Conservation (phyloP, 192 early-diverging fungal species). For the Coemansia sp. region DNA sequence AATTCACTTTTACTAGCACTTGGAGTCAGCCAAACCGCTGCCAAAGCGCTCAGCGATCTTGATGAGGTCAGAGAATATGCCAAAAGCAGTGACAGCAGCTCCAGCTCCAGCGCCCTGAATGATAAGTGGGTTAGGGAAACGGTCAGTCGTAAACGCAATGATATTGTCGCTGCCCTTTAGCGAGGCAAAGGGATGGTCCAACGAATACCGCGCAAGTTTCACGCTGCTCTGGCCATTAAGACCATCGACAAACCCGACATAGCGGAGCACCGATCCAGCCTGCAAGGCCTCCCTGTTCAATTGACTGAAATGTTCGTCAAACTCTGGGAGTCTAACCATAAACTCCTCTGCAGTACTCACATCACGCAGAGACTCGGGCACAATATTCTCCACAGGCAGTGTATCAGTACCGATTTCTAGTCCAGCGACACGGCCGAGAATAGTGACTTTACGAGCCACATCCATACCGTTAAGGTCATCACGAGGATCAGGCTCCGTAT, state of each 20-base stretch:
- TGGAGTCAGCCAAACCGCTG: background rate
- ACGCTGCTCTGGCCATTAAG: slow-evolving; percentile 67
- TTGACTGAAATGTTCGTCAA: slow-evolving; percentile 80
- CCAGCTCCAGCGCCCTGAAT: slow-evolving; percentile 97
- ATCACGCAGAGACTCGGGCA: slow-evolving; percentile 78
- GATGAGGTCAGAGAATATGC: slow-evolving; percentile 91
- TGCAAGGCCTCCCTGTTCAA: slow-evolving; percentile 77
- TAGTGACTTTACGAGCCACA: slow-evolving; percentile 94
- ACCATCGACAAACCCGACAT: slow-evolving; percentile 87
- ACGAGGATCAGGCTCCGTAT: slow-evolving; percentile 97
- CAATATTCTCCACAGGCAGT: slow-evolving; percentile 93
- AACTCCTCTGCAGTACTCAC: slow-evolving; percentile 78
- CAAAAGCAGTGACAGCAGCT: slow-evolving; percentile 96
- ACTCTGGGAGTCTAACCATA: slow-evolving; percentile 78
- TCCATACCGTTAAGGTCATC: slow-evolving; percentile 99
- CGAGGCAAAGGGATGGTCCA: slow-evolving; percentile 91
- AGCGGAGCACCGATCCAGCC: slow-evolving; percentile 81
- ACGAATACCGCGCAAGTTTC: slow-evolving; percentile 74
- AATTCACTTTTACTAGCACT: background rate
- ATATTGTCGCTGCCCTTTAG: slow-evolving; percentile 99
- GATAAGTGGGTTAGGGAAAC: slow-evolving; percentile 93
- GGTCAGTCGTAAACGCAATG: slow-evolving; percentile 91
- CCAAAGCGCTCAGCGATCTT: slow-evolving; percentile 75
- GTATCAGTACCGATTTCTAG: slow-evolving; percentile 70
- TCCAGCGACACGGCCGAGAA: slow-evolving; percentile 89